Conservation (phyloP, 2,329 filamentous ascomycete genomes). For the Pseudopyrenochaeta lycopersici region DNA sequence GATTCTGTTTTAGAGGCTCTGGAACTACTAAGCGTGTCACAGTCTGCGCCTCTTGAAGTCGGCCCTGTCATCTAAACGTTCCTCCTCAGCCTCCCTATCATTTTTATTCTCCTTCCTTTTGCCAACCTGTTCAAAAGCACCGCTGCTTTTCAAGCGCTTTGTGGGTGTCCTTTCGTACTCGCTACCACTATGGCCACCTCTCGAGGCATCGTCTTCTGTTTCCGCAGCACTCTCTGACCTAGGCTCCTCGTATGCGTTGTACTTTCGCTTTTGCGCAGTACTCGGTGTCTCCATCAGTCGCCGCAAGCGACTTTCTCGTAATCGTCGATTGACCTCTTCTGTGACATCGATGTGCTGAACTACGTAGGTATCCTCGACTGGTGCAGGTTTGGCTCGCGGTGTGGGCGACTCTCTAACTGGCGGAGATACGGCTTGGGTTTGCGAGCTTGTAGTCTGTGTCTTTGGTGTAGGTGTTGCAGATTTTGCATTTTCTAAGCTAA, state of each 20-base stretch:
- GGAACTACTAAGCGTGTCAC: neutral
- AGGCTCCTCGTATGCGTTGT: conserved; percentile 32
- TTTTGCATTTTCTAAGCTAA: conserved; percentile 38
- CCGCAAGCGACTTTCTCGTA: conserved; percentile 40
- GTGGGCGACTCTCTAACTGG: conserved; percentile 23
- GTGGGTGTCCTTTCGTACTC: conserved; percentile 29
- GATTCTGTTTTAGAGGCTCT: neutral
- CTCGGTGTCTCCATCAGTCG: conserved; percentile 43
- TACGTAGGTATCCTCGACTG: conserved; percentile 24
- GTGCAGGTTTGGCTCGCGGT: conserved; percentile 20
- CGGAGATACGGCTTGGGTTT: conserved; percentile 20
- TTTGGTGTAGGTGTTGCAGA: conserved; percentile 4
- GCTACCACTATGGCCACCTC: conserved; percentile 11
- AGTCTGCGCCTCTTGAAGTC: conserved; percentile 29
- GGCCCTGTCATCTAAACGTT: conserved; percentile 14
- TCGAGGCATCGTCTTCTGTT: conserved; percentile 19
- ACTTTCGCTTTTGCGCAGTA: conserved; percentile 47
- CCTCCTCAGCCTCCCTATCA: conserved; percentile 1
- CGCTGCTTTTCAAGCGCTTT: conserved; percentile 38
- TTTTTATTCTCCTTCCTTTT: conserved; percentile 29
- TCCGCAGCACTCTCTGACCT: conserved; percentile 25
- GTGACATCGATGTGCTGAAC: conserved; percentile 43
- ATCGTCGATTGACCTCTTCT: conserved; percentile 42
- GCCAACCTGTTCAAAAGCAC: conserved; percentile 29
- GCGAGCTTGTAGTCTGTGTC: conserved; percentile 12